Evolutionary conservation across 768 basidiomycete genomes (phyloP), one percentile per base, ranked within the genome.

Genomic region (Tylopilus sp.): DNA sequence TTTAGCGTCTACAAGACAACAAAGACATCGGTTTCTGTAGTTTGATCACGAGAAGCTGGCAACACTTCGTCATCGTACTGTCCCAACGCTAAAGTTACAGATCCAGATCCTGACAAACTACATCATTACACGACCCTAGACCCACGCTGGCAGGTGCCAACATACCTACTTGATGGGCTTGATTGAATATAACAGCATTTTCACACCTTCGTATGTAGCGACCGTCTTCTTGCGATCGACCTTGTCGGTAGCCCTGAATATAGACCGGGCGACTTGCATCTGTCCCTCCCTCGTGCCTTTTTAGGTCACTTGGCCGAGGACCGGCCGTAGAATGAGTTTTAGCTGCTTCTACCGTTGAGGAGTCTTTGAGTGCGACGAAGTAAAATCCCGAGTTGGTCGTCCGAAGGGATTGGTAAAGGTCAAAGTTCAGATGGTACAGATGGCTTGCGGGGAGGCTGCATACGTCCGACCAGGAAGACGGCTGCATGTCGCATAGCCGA

Each of bases 311-410:
- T n/a, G 19, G 36, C 19, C 33, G 33, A 29, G 29, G 29, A 76
- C 80, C 3, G 63, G 58, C 16, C 58, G 57, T 10, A 68, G 69
- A 40, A 66, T 73, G 10, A 53, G 42, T 26, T 55, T n/a, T 48
- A 6, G 77, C 78, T 10, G 64, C 64, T 13, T 47, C 33, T 0
- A 72, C 71, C 2, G 59, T 11, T 3, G 75, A n/a, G n/a, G n/a
- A 64, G 36, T 74, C 74, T 45, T 70, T 64, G 11, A 84, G 66
- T 3, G 78, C 75, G 29, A 84, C 58, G 14, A 74, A 70, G 65
- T 81, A 84, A 64, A 77, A 84, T 29, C 84, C 83, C 0, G 76
- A 72, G 58, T 82, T 84, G 6, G 71, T 56, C 0, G 73, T 72
- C 37, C 62, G 57, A 12, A 74, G 65, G 54, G 83, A 67, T 14